Evolutionary conservation across 345 rosid genomes (phyloP).

Genomic region (Eutrema yunnanense): DNA sequence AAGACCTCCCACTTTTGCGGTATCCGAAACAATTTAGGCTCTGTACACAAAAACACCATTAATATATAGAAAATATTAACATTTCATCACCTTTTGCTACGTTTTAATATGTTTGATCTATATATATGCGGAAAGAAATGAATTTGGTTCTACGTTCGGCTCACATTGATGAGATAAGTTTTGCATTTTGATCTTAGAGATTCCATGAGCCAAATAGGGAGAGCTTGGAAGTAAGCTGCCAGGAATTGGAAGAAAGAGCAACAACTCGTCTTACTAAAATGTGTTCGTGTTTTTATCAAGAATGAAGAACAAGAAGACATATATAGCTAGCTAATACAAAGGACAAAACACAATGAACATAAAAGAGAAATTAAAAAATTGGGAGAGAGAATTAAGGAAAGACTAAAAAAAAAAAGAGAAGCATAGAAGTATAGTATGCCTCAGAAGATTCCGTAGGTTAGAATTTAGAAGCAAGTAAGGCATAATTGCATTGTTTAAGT

Average conservation of each 20-base stretch:
- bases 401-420: not conserved
- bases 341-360: not conserved
- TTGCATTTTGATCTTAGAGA: slow-evolving; percentile 17
- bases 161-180: slow-evolving; percentile 12
- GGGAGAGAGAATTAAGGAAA: not conserved
- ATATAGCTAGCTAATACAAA: not conserved
- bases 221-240: slow-evolving; percentile 21
- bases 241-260: slow-evolving; percentile 17
- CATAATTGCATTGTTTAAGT: slow-evolving; percentile 1
- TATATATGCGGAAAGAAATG: not conserved
- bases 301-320: slow-evolving; percentile 17
- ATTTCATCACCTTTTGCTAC: not conserved
- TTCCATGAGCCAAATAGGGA: slow-evolving; percentile 20
- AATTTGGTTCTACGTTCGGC: not conserved
- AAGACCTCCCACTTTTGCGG: not conserved
- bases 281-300: slow-evolving; percentile 6
- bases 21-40: slow-evolving; percentile 14
- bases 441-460: slow-evolving; percentile 14
- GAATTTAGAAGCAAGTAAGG: slow-evolving; percentile 18
- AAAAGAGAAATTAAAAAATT: not conserved
- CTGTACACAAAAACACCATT: slow-evolving; percentile 5
- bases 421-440: slow-evolving; percentile 21
- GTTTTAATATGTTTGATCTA: not conserved
- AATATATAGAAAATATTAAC: not conserved
- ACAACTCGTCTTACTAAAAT: slow-evolving; percentile 8